A percentile compares a stretch with the other conserved stretches of the same genome.
Evolutionary conservation across 2,329 filamentous ascomycete species (phyloP).

Genomic region (Lithohypha guttulata): DNA sequence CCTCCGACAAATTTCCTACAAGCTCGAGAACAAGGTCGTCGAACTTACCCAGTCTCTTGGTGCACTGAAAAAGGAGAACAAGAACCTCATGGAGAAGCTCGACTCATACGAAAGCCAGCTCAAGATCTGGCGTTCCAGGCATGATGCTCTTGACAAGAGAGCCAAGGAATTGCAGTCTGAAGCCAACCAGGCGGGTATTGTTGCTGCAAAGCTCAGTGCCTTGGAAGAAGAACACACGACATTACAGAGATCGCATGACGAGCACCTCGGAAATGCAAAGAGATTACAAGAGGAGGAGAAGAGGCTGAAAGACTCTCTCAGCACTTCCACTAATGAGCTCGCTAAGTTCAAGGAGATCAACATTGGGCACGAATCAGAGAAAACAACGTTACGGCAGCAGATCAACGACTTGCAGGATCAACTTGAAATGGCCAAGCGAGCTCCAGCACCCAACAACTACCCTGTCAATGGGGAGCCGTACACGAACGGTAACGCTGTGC

Average conservation of each 20-base stretch:
- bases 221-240: slow-evolving; percentile 96
- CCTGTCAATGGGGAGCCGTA: slow-evolving; percentile 42
- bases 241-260: slow-evolving; percentile 77
- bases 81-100: slow-evolving; percentile 72
- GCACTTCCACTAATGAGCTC: slow-evolving; percentile 67
- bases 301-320: slow-evolving; percentile 70
- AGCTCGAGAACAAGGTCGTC: slow-evolving; percentile 98
- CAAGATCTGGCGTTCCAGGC: slow-evolving; percentile 87
- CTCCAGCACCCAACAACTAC: slow-evolving; percentile 45
- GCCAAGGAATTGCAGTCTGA: slow-evolving; percentile 92
- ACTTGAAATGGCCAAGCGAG: slow-evolving; percentile 73
- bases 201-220: slow-evolving; percentile 74
- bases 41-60: slow-evolving; percentile 91
- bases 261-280: slow-evolving; percentile 83
- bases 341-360: slow-evolving; percentile 67
- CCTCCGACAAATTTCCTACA: slow-evolving; percentile 98
- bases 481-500: slow-evolving; percentile 48
- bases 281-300: slow-evolving; percentile 90
- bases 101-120: slow-evolving; percentile 94
- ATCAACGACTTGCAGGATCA: slow-evolving; percentile 85
- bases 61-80: slow-evolving; percentile 90
- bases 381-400: slow-evolving; percentile 73
- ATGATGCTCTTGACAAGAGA: slow-evolving; percentile 78
- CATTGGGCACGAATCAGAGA: slow-evolving; percentile 71
- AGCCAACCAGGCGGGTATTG: slow-evolving; percentile 94